Conservation (phyloP, 208 protist species). For the Wallacemonas collosoma region DNA sequence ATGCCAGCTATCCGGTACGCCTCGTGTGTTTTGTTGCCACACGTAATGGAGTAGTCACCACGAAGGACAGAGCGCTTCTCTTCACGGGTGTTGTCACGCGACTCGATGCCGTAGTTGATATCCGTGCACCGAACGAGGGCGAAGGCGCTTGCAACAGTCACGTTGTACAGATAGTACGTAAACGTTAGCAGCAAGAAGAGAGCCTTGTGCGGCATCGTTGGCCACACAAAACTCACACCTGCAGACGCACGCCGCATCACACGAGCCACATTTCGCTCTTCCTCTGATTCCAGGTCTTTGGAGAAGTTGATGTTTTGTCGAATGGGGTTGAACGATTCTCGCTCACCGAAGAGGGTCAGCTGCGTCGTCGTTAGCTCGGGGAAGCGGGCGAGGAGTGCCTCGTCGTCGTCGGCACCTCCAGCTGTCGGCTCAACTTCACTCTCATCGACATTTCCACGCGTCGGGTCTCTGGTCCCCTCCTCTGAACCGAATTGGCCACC, state of each 20-base stretch:
- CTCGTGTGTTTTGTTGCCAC: constrained; percentile 11
- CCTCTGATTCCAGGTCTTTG: constrained; percentile 12
- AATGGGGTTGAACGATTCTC: constrained; percentile 29
- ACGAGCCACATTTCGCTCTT: constrained; percentile 9
- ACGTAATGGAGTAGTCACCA: constrained; percentile 28
- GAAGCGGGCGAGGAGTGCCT: constrained; percentile 12
- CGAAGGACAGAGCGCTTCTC: constrained; percentile 1
- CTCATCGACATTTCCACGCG: neutral
- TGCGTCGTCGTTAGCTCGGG: constrained; percentile 32
- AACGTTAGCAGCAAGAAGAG: constrained; percentile 25
- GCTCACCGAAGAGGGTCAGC: constrained; percentile 35
- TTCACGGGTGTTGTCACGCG: constrained; percentile 1
- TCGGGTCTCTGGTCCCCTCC: neutral
- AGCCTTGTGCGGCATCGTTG: constrained; percentile 25
- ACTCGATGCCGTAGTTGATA: constrained; percentile 15
- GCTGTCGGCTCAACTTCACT: neutral
- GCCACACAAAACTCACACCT: constrained; percentile 30
- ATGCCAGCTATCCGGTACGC: constrained; percentile 32
- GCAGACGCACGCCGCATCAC: constrained; percentile 2
- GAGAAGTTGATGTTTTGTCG: constrained; percentile 18
- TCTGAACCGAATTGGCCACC: neutral
- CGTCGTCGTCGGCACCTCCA: neutral
- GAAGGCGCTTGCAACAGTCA: constrained; percentile 30
- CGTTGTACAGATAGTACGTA: constrained; percentile 32
- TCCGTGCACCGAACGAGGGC: constrained; percentile 32